Base-by-base conservation (phyloP, 306 rosid species). In the Gleditsia sinensis region DNA sequence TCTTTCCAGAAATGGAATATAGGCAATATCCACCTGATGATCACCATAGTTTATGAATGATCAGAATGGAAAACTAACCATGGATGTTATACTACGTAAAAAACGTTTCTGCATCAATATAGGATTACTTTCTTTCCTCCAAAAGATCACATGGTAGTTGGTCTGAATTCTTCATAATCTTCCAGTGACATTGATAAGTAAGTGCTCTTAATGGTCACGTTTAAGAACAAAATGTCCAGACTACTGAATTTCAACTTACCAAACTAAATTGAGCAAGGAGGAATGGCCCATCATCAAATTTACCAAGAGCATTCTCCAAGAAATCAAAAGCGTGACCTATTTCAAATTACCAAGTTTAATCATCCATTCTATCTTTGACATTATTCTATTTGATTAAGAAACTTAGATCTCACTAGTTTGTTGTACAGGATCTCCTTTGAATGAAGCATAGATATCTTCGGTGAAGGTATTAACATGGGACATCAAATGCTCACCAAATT, bases 11-110 rank as follows among this genome's bases (percentile, higher is more conserved):
- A 86, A 88, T 3, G 96, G 84, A 65, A 79, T 80, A 45, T 64
- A 90, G 50, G 83, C 89, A 63, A 81, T 72, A 80, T 87, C 92
- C 81, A 78, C 89, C 96, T 90, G 75, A 67, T 67, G 37, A n/a
- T n/a, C n/a, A n/a, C 28, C 57, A 51, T 51, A 3, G 20, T 20
- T 51, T 28, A 21, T 51, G 12, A 50, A n/a, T n/a, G n/a, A n/a
- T n/a, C n/a, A n/a, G n/a, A n/a, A n/a, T n/a, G n/a, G n/a, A n/a
- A n/a, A n/a, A n/a, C n/a, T n/a, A n/a, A n/a, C n/a, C n/a, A 59
- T 27, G 7, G 48, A 40, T 27, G 48, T 23, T 46, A 27, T 12
- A n/a, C n/a, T 21, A 27, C 36, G 43, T 49, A 37, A 0, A 27
- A 21, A 7, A 1, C n/a, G 14, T 6, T 62, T 45, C 61, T 64